Evolutionary conservation across 2,329 filamentous ascomycete species (phyloP).

Genomic region (Dothistroma septosporum): DNA sequence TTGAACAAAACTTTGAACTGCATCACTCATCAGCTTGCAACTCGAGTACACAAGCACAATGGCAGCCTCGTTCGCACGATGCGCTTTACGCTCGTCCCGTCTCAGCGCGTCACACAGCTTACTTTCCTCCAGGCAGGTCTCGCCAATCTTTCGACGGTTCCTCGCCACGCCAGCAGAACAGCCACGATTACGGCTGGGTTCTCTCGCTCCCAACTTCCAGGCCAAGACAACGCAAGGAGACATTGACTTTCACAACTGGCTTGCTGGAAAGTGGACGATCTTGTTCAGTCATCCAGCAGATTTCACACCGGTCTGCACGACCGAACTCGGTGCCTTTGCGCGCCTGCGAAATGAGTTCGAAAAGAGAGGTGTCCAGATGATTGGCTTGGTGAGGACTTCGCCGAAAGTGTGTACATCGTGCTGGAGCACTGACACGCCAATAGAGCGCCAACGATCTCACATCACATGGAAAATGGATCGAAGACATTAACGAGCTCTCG

Average conservation of each 20-base stretch:
- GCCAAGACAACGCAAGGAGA: slow-evolving; percentile 71
- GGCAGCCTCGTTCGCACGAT: slow-evolving; percentile 21
- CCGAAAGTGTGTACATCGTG: background rate
- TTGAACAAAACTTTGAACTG: background rate
- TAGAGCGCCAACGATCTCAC: slow-evolving; percentile 71
- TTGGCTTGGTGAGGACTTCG: slow-evolving; percentile 59
- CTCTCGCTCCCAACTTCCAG: slow-evolving; percentile 73
- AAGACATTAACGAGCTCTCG: slow-evolving; percentile 58
- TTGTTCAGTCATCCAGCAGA: slow-evolving; percentile 82
- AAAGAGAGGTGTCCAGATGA: slow-evolving; percentile 83
- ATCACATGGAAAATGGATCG: slow-evolving; percentile 84
- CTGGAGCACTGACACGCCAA: background rate
- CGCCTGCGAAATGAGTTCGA: slow-evolving; percentile 85
- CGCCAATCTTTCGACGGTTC: slow-evolving; percentile 30
- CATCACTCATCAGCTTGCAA: background rate
- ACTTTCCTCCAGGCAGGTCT: slow-evolving; percentile 25
- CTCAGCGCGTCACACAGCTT: slow-evolving; percentile 16
- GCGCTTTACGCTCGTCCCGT: slow-evolving; percentile 20
- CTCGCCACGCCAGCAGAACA: slow-evolving; percentile 19
- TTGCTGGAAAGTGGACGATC: slow-evolving; percentile 70
- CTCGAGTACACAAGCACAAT: slow-evolving; percentile 6
- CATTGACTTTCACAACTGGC: slow-evolving; percentile 79
- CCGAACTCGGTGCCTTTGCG: slow-evolving; percentile 87
- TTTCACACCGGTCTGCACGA: slow-evolving; percentile 94
- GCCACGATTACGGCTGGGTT: slow-evolving; percentile 40